Evolutionary conservation across 495 filamentous ascomycete genomes (phyloP).

Genomic region (Friedmanniomyces simplex): DNA sequence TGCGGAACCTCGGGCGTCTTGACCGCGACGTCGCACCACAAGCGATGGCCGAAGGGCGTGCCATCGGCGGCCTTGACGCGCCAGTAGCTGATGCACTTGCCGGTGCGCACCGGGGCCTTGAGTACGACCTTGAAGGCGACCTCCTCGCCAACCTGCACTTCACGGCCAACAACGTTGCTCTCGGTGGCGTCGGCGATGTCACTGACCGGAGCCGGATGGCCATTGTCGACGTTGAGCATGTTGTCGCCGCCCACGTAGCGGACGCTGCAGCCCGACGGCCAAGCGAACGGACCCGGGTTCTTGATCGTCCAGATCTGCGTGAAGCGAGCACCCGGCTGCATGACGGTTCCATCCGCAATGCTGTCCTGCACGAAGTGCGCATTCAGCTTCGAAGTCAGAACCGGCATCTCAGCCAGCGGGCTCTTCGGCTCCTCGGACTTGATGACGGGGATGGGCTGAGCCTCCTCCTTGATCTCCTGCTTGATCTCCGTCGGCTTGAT

Average conservation of each 20-base stretch:
- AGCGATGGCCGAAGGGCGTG: slow-evolving; percentile 72
- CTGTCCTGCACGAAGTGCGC: slow-evolving; percentile 73
- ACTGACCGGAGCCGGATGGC: slow-evolving; percentile 60
- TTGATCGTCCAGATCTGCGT: slow-evolving; percentile 85
- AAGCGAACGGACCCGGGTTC: slow-evolving; percentile 66
- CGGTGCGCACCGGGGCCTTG: slow-evolving; percentile 60
- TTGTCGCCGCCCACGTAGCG: slow-evolving; percentile 87
- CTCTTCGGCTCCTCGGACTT: slow-evolving; percentile 9
- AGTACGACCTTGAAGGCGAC: slow-evolving; percentile 75
- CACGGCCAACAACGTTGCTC: slow-evolving; percentile 64
- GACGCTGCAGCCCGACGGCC: slow-evolving; percentile 85
- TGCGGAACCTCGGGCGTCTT: slow-evolving; percentile 2
- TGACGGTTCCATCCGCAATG: slow-evolving; percentile 62
- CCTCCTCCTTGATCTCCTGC: slow-evolving; percentile 24
- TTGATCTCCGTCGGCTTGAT: slow-evolving; percentile 48
- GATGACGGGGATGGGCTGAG: slow-evolving; percentile 21
- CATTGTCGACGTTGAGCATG: slow-evolving; percentile 80
- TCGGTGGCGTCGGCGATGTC: slow-evolving; percentile 65
- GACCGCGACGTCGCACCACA: slow-evolving; percentile 90
- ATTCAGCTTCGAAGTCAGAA: slow-evolving; percentile 36
- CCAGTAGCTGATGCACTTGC: slow-evolving; percentile 89
- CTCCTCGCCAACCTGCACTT: slow-evolving; percentile 59
- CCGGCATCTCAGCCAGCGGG: not conserved
- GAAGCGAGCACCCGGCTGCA: slow-evolving; percentile 61
- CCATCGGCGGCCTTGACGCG: slow-evolving; percentile 77